Conservation (phyloP, 2,329 filamentous ascomycete genomes). For the Fusarium longipes region DNA sequence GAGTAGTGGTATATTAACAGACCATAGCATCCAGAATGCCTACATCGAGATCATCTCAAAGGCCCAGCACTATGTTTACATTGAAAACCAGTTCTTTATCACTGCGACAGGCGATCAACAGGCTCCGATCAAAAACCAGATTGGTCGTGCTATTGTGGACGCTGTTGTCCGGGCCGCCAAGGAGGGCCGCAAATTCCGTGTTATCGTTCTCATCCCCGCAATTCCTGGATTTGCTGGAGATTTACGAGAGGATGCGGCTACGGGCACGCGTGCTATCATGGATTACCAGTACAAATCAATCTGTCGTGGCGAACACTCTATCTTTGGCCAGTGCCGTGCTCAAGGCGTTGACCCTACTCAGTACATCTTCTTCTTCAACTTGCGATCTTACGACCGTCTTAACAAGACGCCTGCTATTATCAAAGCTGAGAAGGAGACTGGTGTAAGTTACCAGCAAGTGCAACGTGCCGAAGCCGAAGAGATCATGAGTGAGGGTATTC, state of each 20-base stretch:
- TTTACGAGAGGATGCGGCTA: constrained; percentile 82
- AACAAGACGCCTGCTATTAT: constrained; percentile 81
- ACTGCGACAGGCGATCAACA: constrained; percentile 93
- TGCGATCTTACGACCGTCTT: constrained; percentile 91
- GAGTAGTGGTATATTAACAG: constrained; percentile 88
- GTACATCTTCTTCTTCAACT: constrained; percentile 93
- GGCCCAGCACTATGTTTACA: constrained; percentile 93
- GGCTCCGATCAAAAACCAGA: constrained; percentile 84
- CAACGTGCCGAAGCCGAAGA: constrained; percentile 90
- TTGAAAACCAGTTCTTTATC: constrained; percentile 99
- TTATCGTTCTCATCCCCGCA: constrained; percentile 90
- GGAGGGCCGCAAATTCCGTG: constrained; percentile 86
- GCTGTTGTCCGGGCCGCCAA: constrained; percentile 84
- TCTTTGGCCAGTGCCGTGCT: constrained; percentile 79
- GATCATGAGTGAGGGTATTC: constrained; percentile 81
- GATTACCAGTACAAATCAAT: constrained; percentile 99
- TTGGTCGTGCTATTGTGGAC: constrained; percentile 91
- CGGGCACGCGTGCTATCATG: constrained; percentile 94
- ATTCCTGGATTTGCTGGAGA: constrained; percentile 96
- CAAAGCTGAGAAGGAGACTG: constrained; percentile 82
- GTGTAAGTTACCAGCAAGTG: constrained; percentile 85
- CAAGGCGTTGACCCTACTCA: constrained; percentile 81
- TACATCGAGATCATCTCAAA: constrained; percentile 87
- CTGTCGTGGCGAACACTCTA: constrained; percentile 89
- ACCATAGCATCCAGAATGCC: constrained; percentile 88